Conservation (phyloP, 768 basidiomycete genomes). For the Boletellus emodensis region DNA sequence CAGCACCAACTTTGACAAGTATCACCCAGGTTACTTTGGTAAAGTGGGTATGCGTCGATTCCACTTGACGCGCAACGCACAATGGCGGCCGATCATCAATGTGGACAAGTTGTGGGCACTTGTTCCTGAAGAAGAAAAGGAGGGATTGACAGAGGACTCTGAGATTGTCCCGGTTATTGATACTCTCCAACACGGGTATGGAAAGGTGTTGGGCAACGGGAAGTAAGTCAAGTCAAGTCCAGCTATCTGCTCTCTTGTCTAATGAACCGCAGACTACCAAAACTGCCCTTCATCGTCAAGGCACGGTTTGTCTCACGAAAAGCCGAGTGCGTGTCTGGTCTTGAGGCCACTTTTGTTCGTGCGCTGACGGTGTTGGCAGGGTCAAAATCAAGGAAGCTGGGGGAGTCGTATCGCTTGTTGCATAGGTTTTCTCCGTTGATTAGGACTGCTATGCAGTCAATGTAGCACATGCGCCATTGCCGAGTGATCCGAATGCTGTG, state of each 20-base stretch:
- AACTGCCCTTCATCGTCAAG: conserved; percentile 95
- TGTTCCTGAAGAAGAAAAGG: conserved; percentile 81
- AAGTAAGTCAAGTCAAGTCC: conserved; percentile 52
- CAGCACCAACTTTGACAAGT: conserved; percentile 97
- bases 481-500: background rate
- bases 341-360: conserved; percentile 14
- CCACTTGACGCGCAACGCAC: conserved; percentile 87
- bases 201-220: conserved; percentile 95
- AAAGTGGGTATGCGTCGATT: conserved; percentile 99
- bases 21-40: conserved; percentile 99
- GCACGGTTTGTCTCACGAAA: conserved; percentile 89
- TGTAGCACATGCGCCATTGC: background rate
- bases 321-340: conserved; percentile 58
- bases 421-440: conserved; percentile 45
- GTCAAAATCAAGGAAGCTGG: conserved; percentile 89
- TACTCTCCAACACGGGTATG: conserved; percentile 77
- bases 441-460: background rate
- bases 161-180: conserved; percentile 95
- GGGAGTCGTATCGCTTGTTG: conserved; percentile 89
- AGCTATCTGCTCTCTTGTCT: background rate
- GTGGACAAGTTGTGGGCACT: conserved; percentile 96
- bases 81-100: conserved; percentile 97
- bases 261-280: conserved; percentile 58
- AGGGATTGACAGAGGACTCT: conserved; percentile 65
- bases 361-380: conserved; percentile 30